Percentiles rank a stretch among this genome's conserved stretches.
phyloP scores from a whole-genome alignment of 208 protist species.

The Trypanosoma rangeli region DNA sequence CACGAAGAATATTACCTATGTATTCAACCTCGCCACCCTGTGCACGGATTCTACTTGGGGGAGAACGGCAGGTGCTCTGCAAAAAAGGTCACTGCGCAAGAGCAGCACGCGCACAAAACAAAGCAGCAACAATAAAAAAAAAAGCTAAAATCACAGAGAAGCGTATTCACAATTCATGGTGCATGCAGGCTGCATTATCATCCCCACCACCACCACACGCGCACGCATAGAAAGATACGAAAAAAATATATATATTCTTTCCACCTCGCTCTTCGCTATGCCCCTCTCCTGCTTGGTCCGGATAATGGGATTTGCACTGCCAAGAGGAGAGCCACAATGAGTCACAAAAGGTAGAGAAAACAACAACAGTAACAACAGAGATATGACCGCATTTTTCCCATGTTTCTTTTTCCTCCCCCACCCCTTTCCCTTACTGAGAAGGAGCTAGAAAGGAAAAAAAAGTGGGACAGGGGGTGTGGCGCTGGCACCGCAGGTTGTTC shows the following conservation, averaged over 20 bases:
- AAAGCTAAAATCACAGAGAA: background rate
- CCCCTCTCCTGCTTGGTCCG: background rate
- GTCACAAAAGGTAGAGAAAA: background rate
- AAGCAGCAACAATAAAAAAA: slow-evolving; percentile 12
- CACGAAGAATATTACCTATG: background rate
- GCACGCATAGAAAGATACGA: background rate
- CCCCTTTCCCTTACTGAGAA: no score
- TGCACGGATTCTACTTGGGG: background rate
- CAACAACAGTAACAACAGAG: slow-evolving; percentile 9
- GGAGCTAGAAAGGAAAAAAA: no score
- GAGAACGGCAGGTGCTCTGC: background rate
- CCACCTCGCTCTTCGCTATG: background rate
- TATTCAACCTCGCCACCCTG: background rate
- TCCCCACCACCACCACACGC: background rate
- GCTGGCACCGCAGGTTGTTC: background rate
- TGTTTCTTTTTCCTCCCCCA: no score
- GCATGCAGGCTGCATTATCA: background rate
- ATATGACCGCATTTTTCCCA: no score
- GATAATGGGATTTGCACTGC: background rate
- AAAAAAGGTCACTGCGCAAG: background rate
- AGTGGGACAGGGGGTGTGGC: background rate
- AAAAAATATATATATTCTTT: background rate
- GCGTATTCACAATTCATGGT: background rate
- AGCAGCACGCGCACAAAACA: background rate
- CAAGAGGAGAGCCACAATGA: background rate